Evolutionary conservation across 2,329 filamentous ascomycete genomes (phyloP).

Genomic region (Cylindrodendrum hubeiense): DNA sequence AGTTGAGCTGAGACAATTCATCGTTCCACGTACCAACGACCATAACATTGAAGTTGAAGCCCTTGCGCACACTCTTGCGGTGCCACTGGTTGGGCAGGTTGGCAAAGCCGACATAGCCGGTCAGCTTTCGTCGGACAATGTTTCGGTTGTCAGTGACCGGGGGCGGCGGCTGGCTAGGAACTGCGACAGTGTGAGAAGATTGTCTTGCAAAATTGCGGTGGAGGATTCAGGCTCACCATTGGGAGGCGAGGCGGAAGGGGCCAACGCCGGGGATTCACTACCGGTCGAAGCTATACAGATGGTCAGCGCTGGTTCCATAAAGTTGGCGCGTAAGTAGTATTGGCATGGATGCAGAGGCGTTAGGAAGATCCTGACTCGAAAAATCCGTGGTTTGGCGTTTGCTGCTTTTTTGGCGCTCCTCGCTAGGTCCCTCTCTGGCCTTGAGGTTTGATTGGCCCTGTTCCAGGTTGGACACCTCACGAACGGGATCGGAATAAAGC

Average conservation of each 20-base stretch:
- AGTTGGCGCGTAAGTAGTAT: slow-evolving; percentile 19
- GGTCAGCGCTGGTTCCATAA: slow-evolving; percentile 50
- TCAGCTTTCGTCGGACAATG: slow-evolving; percentile 98
- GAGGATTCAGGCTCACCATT: slow-evolving; percentile 50
- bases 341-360: slow-evolving; percentile 35
- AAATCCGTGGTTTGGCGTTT: slow-evolving; percentile 22
- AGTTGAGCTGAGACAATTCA: not conserved
- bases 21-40: slow-evolving; percentile 85
- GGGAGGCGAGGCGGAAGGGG: slow-evolving; percentile 54
- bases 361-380: slow-evolving; percentile 53
- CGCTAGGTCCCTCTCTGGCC: not conserved
- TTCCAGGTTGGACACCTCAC: slow-evolving; percentile 33
- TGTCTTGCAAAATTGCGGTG: slow-evolving; percentile 6
- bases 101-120: slow-evolving; percentile 98
- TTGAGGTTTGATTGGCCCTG: slow-evolving; percentile 6
- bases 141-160: slow-evolving; percentile 81
- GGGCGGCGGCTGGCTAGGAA: slow-evolving; percentile 56
- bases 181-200: slow-evolving; percentile 37
- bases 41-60: slow-evolving; percentile 99
- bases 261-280: slow-evolving; percentile 58
- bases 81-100: slow-evolving; percentile 99
- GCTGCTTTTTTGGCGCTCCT: not conserved
- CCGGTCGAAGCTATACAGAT: slow-evolving; percentile 58
- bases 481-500: slow-evolving; percentile 51
- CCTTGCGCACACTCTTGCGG: slow-evolving; percentile 99